These are phyloP conservation scores for Medicago ruthenica DNA, from an alignment of 306 rosid species.

Conservation along the genomic window DNA sequence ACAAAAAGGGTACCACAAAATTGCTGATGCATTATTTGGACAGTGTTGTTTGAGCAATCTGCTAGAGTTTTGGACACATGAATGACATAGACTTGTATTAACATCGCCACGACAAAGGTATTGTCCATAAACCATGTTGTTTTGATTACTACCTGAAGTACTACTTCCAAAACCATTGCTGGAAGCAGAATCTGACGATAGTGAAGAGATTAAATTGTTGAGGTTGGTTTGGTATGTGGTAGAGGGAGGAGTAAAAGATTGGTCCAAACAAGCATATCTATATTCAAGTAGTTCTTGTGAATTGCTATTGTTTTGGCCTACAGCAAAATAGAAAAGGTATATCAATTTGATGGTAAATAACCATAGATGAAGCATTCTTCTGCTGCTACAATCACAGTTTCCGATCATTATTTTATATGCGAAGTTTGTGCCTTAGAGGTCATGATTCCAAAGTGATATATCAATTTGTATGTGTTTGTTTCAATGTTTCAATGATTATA, in stretches of 20 bases:
- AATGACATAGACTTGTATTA: conserved; percentile 43
- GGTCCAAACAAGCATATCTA: conserved; percentile 54
- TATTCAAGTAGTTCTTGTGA: conserved; percentile 39
- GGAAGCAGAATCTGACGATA: conserved; percentile 47
- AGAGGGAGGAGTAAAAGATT: conserved; percentile 41
- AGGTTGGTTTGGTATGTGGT: conserved; percentile 47
- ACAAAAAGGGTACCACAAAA: conserved; percentile 54
- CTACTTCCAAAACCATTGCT: conserved; percentile 50
- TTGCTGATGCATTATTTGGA: conserved; percentile 47
- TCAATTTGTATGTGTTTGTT: too few species aligned
- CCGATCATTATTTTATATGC: conserved; percentile 11
- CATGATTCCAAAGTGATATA: neutral
- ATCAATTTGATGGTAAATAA: conserved; percentile 27
- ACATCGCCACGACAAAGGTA: conserved; percentile 53
- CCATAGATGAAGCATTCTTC: conserved; percentile 40
- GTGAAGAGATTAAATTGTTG: conserved; percentile 38
- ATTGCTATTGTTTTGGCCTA: conserved; percentile 36
- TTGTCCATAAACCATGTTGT: conserved; percentile 44
- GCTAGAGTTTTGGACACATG: conserved; percentile 52
- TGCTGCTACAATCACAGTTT: neutral
- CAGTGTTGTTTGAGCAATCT: conserved; percentile 48
- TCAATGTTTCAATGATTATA: too few species aligned
- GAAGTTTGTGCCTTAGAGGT: neutral
- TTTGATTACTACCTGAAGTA: conserved; percentile 39
- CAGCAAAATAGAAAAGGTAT: conserved; percentile 13